Percentiles rank a stretch among this genome's conserved stretches.
phyloP scores from a whole-genome alignment of 352 stramenopile species.

The Globisporangium sylvaticum region DNA sequence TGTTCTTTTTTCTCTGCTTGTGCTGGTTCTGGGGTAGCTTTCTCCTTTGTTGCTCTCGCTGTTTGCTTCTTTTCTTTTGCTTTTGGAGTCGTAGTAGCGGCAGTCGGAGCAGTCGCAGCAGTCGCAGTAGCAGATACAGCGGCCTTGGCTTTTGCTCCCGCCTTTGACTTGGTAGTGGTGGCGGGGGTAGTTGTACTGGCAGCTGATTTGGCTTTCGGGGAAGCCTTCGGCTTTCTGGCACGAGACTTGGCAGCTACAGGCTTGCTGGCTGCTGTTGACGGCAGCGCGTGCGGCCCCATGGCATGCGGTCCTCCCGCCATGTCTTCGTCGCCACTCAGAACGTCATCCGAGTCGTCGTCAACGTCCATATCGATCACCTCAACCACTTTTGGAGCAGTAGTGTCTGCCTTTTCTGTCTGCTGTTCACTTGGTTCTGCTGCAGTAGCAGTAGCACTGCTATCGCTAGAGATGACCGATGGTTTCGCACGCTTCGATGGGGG shows the following conservation, averaged over 20 bases:
- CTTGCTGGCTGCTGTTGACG: neutral
- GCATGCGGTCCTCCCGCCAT: constrained; percentile 5
- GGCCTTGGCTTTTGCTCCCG: constrained; percentile 4
- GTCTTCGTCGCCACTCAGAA: constrained; percentile 11
- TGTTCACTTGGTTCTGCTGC: neutral
- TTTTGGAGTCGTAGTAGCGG: neutral
- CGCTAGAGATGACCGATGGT: neutral
- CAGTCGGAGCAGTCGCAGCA: neutral
- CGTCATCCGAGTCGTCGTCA: constrained; percentile 8
- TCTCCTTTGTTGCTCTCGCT: constrained; percentile 12
- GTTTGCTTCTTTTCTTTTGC: constrained; percentile 16
- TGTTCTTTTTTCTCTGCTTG: constrained; percentile 21
- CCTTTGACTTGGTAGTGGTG: neutral
- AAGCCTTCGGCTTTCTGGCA: neutral
- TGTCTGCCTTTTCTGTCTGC: neutral
- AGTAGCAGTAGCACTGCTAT: neutral
- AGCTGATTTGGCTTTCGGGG: neutral
- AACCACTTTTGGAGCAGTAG: neutral
- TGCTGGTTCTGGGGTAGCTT: constrained; percentile 5
- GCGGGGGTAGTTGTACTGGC: neutral
- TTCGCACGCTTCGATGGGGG: constrained; percentile 14
- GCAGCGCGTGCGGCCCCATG: neutral
- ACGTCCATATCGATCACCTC: neutral
- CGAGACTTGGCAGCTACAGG: neutral
- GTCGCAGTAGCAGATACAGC: neutral